Evolutionary conservation across 2,329 filamentous ascomycete genomes (phyloP), one percentile per base, ranked within the genome.

Genomic region (Fusarium foetens): DNA sequence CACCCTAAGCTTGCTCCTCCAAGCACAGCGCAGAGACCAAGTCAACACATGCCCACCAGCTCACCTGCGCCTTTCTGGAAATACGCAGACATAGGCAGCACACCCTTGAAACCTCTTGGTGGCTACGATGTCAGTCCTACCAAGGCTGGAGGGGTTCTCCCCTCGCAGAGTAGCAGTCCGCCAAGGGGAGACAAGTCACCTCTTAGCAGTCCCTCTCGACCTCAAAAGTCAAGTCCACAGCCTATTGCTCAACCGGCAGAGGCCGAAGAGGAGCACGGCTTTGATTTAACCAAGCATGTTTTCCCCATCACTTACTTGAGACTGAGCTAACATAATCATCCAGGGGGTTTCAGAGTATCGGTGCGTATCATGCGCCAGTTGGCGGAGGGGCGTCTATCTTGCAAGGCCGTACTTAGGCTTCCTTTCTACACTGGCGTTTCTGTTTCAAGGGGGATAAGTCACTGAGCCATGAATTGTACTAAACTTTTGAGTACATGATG

Each of bases 51-150:
- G 88, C 93, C 93, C 38, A 94, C 94, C 49, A 94, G 92, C 75
- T 94, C 92, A 36, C 94, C 94, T 0, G 94, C 94, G 2, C 93
- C 93, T 1, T 96, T 97, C 81, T 97, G 94, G 94, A 94, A 93
- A 80, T 96, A 93, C 80, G 91, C 92, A 43, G 92, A 94, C 72
- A 88, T 94, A 66, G 88, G 89, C 31, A 93, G 90, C 80, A 95
- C 93, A 4, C 93, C 93, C 4, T 84, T 93, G 58, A 85, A 85
- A 74, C 82, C 84, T 1, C 80, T 83, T 8, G 75, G 73, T 19
- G 55, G 71, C 11, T 89, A 88, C 63, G 89, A 92, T 67, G 79
- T 87, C 43, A 91, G 89, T 75, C 90, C 90, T 4, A 86, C 86
- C 12, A 91, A 90, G 77, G 77, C 80, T 21, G 77, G 80, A 27